Conservation (phyloP, 345 rosid species). For the Schrenkiella parvula region DNA sequence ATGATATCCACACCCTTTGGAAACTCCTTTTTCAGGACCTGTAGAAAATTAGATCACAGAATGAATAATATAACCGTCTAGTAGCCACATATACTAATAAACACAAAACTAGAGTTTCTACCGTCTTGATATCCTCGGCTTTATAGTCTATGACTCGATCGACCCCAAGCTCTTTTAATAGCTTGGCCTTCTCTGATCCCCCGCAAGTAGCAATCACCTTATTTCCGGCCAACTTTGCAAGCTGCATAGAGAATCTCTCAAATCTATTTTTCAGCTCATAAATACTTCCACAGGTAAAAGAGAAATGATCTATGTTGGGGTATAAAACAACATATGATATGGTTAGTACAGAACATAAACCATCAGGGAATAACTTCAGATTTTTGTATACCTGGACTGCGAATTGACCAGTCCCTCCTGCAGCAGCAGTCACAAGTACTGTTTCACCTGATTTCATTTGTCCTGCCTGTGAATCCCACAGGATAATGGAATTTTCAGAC, state of each 20-base stretch:
- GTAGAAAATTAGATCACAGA: constrained; percentile 4
- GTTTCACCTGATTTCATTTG: constrained; percentile 75
- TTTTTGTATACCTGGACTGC: constrained; percentile 75
- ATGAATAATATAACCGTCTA: background rate
- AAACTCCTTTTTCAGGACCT: constrained; percentile 81
- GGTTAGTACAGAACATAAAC: background rate
- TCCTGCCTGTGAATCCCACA: constrained; percentile 53
- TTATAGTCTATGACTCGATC: constrained; percentile 89
- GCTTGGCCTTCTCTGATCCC: constrained; percentile 75
- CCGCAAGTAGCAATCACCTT: constrained; percentile 92
- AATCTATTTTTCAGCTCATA: background rate
- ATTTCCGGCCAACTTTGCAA: constrained; percentile 87
- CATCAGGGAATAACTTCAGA: constrained; percentile 4
- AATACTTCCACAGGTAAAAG: background rate
- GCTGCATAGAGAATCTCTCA: constrained; percentile 42
- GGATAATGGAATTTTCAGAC: background rate
- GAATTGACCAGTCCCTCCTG: constrained; percentile 98
- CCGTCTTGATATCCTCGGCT: constrained; percentile 78
- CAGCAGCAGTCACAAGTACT: constrained; percentile 97
- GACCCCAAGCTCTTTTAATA: constrained; percentile 75
- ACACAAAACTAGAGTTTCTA: constrained; percentile 21
- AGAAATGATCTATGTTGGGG: background rate
- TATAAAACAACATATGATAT: background rate
- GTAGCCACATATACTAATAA: background rate
- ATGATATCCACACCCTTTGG: constrained; percentile 80